Evolutionary conservation across 2,329 filamentous ascomycete species (phyloP).

Genomic region (Emergomyces pasteurianus): DNA sequence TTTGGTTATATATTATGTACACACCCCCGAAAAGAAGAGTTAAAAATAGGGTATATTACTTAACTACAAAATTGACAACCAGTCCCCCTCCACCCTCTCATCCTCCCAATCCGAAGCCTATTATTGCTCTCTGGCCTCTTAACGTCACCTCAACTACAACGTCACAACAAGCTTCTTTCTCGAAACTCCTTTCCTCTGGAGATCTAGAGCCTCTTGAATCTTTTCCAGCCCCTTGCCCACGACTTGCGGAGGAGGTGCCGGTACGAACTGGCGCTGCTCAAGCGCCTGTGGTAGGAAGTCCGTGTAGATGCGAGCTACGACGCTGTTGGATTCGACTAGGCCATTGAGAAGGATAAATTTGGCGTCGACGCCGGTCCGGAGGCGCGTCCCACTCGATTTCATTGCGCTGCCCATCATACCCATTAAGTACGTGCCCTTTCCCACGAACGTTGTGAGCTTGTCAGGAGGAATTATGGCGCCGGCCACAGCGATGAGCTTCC

Average conservation of each 20-base stretch:
- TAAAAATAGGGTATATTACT: neutral
- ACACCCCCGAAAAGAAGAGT: neutral
- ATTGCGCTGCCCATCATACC: neutral
- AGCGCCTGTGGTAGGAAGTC: neutral
- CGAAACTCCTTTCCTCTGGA: neutral
- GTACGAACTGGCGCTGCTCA: neutral
- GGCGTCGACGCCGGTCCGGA: neutral
- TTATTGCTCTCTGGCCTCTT: neutral
- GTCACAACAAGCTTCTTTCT: neutral
- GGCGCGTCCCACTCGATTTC: neutral
- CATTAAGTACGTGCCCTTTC: neutral
- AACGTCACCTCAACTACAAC: neutral
- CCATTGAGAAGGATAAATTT: neutral
- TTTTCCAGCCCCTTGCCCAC: neutral
- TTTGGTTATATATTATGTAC: neutral
- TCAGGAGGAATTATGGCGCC: neutral
- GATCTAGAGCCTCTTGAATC: neutral
- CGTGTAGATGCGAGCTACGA: neutral
- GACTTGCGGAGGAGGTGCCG: neutral
- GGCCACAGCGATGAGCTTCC: neutral
- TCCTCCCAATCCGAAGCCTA: neutral
- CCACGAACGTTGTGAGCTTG: neutral
- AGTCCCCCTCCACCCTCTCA: neutral
- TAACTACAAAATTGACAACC: neutral
- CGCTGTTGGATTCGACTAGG: neutral